Percentiles rank a stretch among this genome's conserved stretches.
Conservation (phyloP, 352 stramenopile species). For the Peronospora destructor region DNA sequence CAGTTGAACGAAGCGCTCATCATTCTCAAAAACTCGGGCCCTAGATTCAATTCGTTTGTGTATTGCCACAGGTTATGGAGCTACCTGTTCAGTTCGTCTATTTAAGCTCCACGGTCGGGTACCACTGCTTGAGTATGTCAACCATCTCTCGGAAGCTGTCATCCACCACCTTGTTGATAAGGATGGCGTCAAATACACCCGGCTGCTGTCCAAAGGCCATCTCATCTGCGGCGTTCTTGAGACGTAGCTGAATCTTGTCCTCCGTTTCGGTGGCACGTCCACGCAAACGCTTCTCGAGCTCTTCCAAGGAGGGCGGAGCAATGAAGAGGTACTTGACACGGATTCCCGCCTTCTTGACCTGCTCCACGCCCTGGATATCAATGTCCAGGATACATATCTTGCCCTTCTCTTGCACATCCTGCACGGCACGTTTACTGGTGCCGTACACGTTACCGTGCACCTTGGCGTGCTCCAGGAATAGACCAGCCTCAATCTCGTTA, state of each 20-base stretch:
- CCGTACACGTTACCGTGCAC: slow-evolving; percentile 98
- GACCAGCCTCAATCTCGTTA: slow-evolving; percentile 88
- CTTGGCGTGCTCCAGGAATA: slow-evolving; percentile 96
- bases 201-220: slow-evolving; percentile 84
- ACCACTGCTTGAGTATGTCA: slow-evolving; percentile 64
- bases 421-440: slow-evolving; percentile 90
- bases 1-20: background rate
- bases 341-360: slow-evolving; percentile 88
- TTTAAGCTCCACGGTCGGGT: slow-evolving; percentile 55
- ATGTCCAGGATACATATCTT: slow-evolving; percentile 99
- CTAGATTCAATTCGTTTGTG: slow-evolving; percentile 2
- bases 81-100: slow-evolving; percentile 12
- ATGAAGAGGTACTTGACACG: slow-evolving; percentile 94
- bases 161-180: slow-evolving; percentile 87
- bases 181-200: slow-evolving; percentile 84
- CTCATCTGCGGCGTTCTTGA: slow-evolving; percentile 91
- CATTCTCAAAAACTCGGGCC: background rate
- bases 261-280: slow-evolving; percentile 93
- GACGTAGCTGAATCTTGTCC: slow-evolving; percentile 90
- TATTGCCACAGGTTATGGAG: background rate
- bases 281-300: slow-evolving; percentile 92
- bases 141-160: slow-evolving; percentile 71
- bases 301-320: slow-evolving; percentile 90
- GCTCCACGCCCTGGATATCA: slow-evolving; percentile 95
- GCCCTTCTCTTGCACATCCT: slow-evolving; percentile 86